Evolutionary conservation across 208 protist genomes (phyloP).

Genomic region (Acanthamoeba royreba): DNA sequence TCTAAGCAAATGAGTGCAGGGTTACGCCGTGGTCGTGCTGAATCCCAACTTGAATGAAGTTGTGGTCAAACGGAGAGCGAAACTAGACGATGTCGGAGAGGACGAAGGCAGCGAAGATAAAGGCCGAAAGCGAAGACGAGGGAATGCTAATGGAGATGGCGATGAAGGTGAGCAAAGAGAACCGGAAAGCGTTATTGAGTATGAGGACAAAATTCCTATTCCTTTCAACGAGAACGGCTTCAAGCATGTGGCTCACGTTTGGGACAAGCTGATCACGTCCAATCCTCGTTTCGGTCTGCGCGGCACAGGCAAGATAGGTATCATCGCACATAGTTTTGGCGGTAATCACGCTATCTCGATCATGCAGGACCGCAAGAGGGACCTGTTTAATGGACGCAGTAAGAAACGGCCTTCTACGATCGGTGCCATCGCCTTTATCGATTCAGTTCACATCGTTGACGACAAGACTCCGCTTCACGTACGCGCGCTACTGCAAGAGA

Average conservation of each 20-base stretch:
- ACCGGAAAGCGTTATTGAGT: not conserved
- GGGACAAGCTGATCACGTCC: not conserved
- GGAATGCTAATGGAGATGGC: not conserved
- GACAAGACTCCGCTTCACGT: constrained; percentile 8
- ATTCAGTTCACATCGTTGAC: not conserved
- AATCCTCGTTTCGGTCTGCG: not conserved
- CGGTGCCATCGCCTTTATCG: not conserved
- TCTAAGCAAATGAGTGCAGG: not conserved
- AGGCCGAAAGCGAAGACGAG: not conserved
- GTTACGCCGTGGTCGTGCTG: not conserved
- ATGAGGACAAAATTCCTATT: not conserved
- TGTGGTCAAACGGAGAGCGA: not conserved
- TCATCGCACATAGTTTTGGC: constrained; percentile 16
- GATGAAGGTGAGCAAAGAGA: not conserved
- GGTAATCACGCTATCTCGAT: constrained; percentile 18
- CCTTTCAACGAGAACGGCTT: constrained; percentile 40
- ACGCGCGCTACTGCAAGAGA: not conserved
- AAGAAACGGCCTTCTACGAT: not conserved
- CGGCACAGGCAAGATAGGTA: not conserved
- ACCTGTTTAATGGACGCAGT: not conserved
- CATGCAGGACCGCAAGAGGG: not conserved
- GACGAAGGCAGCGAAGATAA: not conserved
- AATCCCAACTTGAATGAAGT: constrained; percentile 21
- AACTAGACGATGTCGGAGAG: not conserved
- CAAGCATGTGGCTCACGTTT: not conserved